These are phyloP conservation scores for Zostera marina DNA, from an alignment of 116 monocot genomes.

Conservation along the genomic window DNA sequence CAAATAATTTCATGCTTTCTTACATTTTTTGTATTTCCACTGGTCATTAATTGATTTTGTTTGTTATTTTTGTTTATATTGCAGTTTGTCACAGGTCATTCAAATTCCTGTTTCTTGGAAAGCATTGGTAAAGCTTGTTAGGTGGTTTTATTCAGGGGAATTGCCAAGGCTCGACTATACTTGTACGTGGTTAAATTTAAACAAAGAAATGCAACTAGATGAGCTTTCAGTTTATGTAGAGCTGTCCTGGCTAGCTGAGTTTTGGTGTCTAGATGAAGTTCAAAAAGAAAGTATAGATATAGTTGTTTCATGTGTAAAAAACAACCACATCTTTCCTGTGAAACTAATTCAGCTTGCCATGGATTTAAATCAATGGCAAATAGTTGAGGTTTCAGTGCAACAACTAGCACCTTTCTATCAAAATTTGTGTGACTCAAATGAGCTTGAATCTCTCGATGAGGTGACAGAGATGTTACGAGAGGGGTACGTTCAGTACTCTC, in stretches of 20 bases:
- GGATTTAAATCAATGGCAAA: constrained; percentile 23
- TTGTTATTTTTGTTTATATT: background rate
- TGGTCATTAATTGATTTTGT: background rate
- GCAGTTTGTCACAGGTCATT: constrained; percentile 37
- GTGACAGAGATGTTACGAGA: constrained; percentile 40
- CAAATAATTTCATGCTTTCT: background rate
- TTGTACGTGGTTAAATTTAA: constrained; percentile 53
- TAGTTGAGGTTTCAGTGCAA: constrained; percentile 32
- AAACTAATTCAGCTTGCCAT: constrained; percentile 26
- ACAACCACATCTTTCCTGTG: constrained; percentile 19
- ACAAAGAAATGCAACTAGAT: constrained; percentile 16
- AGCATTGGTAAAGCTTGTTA: constrained; percentile 46
- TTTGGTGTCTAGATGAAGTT: constrained; percentile 65
- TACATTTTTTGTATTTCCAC: background rate
- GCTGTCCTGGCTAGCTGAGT: constrained; percentile 51
- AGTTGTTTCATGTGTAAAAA: constrained; percentile 20
- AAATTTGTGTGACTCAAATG: constrained; percentile 36
- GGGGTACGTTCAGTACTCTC: constrained; percentile 36
- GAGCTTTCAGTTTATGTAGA: constrained; percentile 51
- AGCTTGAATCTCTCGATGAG: constrained; percentile 51
- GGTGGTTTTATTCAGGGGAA: constrained; percentile 53
- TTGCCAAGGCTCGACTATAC: constrained; percentile 27
- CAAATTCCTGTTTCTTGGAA: constrained; percentile 49
- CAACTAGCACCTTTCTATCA: constrained; percentile 44
- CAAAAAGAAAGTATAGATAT: constrained; percentile 23